Evolutionary conservation across 169 alveolate species (phyloP).

Genomic region (Plasmodium gallinaceum): DNA sequence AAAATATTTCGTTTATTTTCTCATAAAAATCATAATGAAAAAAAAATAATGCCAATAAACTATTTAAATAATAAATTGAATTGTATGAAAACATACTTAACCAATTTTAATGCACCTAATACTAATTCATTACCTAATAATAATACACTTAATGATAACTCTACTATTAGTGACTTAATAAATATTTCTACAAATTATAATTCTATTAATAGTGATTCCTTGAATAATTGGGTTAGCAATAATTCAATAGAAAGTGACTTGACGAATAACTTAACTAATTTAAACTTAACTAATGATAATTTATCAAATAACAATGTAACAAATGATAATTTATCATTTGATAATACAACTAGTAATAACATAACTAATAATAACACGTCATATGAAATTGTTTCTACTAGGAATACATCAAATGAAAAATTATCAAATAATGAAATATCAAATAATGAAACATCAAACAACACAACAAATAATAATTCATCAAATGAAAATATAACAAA

Average conservation of each 20-base stretch:
- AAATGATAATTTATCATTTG: not conserved
- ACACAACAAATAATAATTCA: slow-evolving; percentile 10
- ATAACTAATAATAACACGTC: not conserved
- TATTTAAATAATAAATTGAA: slow-evolving; percentile 48
- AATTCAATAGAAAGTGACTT: not conserved
- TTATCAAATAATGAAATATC: slow-evolving; percentile 8
- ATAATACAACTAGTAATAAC: not conserved
- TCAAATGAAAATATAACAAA: not conserved
- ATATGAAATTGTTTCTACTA: slow-evolving; percentile 35
- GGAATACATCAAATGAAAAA: slow-evolving; percentile 40
- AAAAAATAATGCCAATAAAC: slow-evolving; percentile 21
- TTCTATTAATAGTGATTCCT: not conserved
- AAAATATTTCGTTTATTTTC: slow-evolving; percentile 61
- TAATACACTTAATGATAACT: not conserved
- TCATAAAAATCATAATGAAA: slow-evolving; percentile 10
- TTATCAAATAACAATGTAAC: not conserved
- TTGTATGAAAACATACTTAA: slow-evolving; percentile 30
- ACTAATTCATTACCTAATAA: slow-evolving; percentile 8
- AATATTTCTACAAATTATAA: not conserved
- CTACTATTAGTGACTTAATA: not conserved
- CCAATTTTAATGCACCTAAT: slow-evolving; percentile 23
- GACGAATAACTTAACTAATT: not conserved
- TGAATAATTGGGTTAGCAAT: not conserved
- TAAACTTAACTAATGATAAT: not conserved
- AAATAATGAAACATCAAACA: not conserved